These are phyloP conservation scores for Sparassis latifolia DNA, from an alignment of 1,284 basidiomycete genomes.

Conservation along the genomic window DNA sequence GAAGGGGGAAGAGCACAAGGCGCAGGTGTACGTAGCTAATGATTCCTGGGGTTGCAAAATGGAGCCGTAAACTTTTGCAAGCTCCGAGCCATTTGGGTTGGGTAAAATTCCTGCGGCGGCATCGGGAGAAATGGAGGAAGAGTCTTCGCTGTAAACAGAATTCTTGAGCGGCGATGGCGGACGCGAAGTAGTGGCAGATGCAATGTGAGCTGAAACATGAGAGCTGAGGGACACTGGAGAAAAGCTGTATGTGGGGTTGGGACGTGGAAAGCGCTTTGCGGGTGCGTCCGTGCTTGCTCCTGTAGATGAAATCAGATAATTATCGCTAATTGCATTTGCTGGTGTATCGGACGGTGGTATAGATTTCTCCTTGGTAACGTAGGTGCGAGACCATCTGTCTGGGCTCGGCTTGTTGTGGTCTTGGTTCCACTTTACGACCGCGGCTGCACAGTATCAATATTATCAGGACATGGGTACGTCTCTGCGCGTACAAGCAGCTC, in stretches of 20 bases:
- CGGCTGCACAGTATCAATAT: slow-evolving; percentile 35
- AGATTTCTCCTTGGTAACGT: slow-evolving; percentile 49
- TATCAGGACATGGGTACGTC: not conserved
- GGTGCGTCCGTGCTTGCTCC: slow-evolving; percentile 17
- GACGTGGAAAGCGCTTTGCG: slow-evolving; percentile 44
- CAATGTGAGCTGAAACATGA: slow-evolving; percentile 53
- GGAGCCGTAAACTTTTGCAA: slow-evolving; percentile 78
- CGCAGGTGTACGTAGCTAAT: slow-evolving; percentile 58
- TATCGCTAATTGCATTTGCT: not conserved
- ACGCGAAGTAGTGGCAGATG: slow-evolving; percentile 39
- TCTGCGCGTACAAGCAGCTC: not conserved
- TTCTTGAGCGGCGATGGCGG: slow-evolving; percentile 54
- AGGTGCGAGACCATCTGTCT: slow-evolving; percentile 75
- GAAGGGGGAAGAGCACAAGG: slow-evolving; percentile 56
- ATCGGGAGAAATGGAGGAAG: slow-evolving; percentile 26
- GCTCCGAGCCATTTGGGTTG: slow-evolving; percentile 47
- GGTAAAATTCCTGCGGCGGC: slow-evolving; percentile 52
- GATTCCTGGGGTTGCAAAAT: slow-evolving; percentile 73
- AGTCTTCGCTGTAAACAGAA: slow-evolving; percentile 35
- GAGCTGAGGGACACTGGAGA: slow-evolving; percentile 31
- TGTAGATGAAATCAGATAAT: slow-evolving; percentile 5
- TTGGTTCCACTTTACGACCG: slow-evolving; percentile 59
- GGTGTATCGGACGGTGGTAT: slow-evolving; percentile 11
- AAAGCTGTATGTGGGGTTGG: slow-evolving; percentile 29
- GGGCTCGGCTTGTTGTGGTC: slow-evolving; percentile 35